phyloP scores from a whole-genome alignment of 2,329 filamentous ascomycete species.

The Fusarium pseudoanthophilum region DNA sequence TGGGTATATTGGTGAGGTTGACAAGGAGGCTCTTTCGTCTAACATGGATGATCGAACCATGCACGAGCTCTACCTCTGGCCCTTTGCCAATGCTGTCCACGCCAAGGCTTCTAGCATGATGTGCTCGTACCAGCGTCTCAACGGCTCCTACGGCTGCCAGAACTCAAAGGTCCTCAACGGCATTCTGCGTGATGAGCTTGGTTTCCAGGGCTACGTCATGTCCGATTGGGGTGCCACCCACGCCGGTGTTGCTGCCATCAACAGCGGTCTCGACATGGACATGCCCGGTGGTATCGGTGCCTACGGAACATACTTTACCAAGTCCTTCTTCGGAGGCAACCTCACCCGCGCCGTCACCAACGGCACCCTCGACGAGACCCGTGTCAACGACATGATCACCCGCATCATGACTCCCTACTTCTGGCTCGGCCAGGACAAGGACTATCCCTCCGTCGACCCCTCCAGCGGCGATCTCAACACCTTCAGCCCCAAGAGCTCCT shows the following conservation, averaged over 20 bases:
- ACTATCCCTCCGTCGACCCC: constrained; percentile 56
- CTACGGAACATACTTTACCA: constrained; percentile 47
- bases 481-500: constrained; percentile 60
- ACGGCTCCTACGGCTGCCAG: constrained; percentile 84
- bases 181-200: constrained; percentile 80
- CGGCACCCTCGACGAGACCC: constrained; percentile 54
- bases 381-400: constrained; percentile 59
- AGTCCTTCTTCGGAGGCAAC: constrained; percentile 58
- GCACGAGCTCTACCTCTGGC: constrained; percentile 61
- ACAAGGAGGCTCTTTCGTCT: constrained; percentile 46
- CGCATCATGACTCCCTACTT: constrained; percentile 68
- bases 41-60: constrained; percentile 70
- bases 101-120: constrained; percentile 58
- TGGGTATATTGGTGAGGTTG: constrained; percentile 41
- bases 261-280: constrained; percentile 75
- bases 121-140: constrained; percentile 81
- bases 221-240: constrained; percentile 84
- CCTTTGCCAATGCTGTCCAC: constrained; percentile 49
- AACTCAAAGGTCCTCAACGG: constrained; percentile 81
- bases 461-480: constrained; percentile 61
- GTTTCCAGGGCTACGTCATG: constrained; percentile 84
- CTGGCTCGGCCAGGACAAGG: constrained; percentile 59
- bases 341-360: constrained; percentile 60
- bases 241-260: constrained; percentile 71
- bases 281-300: constrained; percentile 59